A percentile compares a stretch with the other conserved stretches of the same genome.
These are phyloP conservation scores for Trichophyton verrucosum DNA, from an alignment of 2,329 filamentous ascomycete species.

Conservation along the genomic window DNA sequence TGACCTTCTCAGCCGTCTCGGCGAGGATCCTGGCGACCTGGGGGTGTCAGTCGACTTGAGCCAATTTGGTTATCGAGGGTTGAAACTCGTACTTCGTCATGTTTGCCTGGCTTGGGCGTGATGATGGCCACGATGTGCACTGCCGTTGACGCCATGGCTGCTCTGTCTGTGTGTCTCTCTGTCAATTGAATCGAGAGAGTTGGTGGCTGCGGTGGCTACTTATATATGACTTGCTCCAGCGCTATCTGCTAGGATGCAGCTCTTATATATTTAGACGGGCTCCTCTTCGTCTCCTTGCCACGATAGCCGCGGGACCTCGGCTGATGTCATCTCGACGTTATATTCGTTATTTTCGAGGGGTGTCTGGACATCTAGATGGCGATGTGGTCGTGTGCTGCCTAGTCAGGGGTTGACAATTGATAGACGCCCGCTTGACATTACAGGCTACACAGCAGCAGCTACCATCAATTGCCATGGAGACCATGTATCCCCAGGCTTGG, in stretches of 20 bases:
- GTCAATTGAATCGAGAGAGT: neutral
- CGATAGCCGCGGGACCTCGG: neutral
- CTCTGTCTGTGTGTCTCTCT: neutral
- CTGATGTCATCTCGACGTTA: neutral
- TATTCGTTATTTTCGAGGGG: neutral
- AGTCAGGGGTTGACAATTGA: too few relatives aligned
- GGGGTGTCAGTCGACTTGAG: neutral
- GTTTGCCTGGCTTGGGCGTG: constrained; percentile 22
- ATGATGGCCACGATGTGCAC: constrained; percentile 22
- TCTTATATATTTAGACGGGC: neutral
- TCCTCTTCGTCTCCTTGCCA: neutral
- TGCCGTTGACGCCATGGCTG: constrained; percentile 19
- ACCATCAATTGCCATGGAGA: neutral
- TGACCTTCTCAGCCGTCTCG: constrained; percentile 20
- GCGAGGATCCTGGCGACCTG: constrained; percentile 19
- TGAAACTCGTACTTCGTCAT: constrained; percentile 19
- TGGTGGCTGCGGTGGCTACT: neutral
- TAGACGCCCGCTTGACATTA: neutral
- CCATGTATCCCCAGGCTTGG: neutral
- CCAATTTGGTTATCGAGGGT: neutral
- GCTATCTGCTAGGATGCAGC: neutral
- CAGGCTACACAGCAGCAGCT: neutral
- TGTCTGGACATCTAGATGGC: neutral
- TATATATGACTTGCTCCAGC: neutral
- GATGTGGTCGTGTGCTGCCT: too few relatives aligned